Evolutionary conservation across 768 basidiomycete species (phyloP), one percentile per base, ranked within the genome.

Genomic region (Fomitopsis serialis): DNA sequence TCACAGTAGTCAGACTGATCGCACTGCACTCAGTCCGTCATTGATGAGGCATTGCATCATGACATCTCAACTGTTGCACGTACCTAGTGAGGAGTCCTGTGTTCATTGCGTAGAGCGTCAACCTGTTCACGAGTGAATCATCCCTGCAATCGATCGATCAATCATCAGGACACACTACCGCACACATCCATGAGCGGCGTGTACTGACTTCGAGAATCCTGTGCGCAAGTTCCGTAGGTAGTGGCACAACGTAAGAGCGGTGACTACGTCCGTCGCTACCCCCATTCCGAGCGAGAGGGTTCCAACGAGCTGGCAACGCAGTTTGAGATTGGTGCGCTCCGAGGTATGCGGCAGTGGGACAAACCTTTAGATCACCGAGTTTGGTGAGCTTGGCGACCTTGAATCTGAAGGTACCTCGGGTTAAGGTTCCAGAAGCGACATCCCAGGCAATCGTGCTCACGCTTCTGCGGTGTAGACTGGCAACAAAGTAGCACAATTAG

Each of bases 61-160:
- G 37, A 42, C n/a, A n/a, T n/a, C n/a, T n/a, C n/a, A 25, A 42
- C 5, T 17, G n/a, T n/a, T 9, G 7, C 36, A 5, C 64, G 46
- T 59, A 77, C 84, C 80, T 81, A n/a, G 85, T 86, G 35, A 88
- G 49, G 5, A 72, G 68, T 19, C 84, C 84, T 0, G 83, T 85
- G 55, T 80, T 83, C 40, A 86, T 67, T 15, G 84, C 82, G 54
- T 84, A 84, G n/a, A 81, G 59, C 8, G 72, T 80, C 27, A 87
- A 66, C 2, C 61, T 73, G 54, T 78, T 81, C 34, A 85, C 75
- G n/a, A 84, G 66, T 1, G 79, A 74, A 63, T 85, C 76, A 25
- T 78, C 74, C 48, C 82, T 85, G 61, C 11, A 32, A 6, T 48
- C 40, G 15, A 48, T 54, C 27, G 44, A 15, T 23, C 29, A 27